Evolutionary conservation across 352 stramenopile genomes (phyloP).

Genomic region (Pythium sp.): DNA sequence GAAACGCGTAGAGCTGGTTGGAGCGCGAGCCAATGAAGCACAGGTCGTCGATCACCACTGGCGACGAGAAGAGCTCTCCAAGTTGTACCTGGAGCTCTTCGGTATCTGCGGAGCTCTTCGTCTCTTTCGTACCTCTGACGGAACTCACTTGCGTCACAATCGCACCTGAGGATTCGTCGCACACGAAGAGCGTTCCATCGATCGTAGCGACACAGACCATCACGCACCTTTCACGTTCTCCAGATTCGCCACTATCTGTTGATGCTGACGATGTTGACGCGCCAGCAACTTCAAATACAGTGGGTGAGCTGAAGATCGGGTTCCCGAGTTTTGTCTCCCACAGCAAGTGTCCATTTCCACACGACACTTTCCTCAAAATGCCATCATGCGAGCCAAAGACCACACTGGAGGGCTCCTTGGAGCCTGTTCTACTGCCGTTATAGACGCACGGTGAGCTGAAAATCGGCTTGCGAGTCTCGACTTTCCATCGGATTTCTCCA

Average conservation of each 20-base stretch:
- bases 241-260: background rate
- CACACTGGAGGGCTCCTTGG: background rate
- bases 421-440: background rate
- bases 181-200: conserved; percentile 34
- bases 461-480: conserved; percentile 45
- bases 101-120: background rate
- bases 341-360: conserved; percentile 23
- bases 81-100: background rate
- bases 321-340: conserved; percentile 31
- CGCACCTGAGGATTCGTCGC: conserved; percentile 35
- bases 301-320: conserved; percentile 50
- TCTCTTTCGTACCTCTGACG: background rate
- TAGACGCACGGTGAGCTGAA: conserved; percentile 61
- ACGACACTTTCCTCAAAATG: conserved; percentile 36
- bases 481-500: conserved; percentile 33
- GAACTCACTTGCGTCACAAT: conserved; percentile 18
- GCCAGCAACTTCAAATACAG: conserved; percentile 19
- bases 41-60: conserved; percentile 39
- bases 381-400: conserved; percentile 62
- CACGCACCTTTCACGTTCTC: conserved; percentile 7
- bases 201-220: conserved; percentile 47
- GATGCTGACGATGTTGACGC: background rate
- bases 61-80: conserved; percentile 55
- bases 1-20: conserved; percentile 42
- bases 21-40: conserved; percentile 51